These are phyloP conservation scores for Backusella psychrophila DNA, from an alignment of 192 early-diverging fungal genomes.

Conservation along the genomic window DNA sequence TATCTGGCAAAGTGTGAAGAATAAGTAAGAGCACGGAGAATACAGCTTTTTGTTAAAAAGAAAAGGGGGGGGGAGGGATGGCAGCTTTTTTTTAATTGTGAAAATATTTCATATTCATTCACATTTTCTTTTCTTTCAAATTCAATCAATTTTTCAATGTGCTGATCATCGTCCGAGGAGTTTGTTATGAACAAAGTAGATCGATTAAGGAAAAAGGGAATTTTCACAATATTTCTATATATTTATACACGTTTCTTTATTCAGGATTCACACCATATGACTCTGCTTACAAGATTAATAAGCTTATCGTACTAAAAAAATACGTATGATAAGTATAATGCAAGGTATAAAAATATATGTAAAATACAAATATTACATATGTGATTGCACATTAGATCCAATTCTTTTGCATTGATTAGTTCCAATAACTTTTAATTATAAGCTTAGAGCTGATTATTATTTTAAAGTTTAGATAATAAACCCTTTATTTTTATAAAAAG, in stretches of 20 bases:
- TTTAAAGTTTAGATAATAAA: neutral
- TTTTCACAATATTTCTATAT: neutral
- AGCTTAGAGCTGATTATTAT: neutral
- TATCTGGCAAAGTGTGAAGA: neutral
- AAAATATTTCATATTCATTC: neutral
- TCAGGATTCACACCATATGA: neutral
- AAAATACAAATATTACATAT: neutral
- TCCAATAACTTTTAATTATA: neutral
- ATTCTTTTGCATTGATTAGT: neutral
- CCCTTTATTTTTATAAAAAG: conserved; percentile 2
- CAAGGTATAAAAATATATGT: too few relatives aligned
- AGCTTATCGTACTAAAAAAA: too few relatives aligned
- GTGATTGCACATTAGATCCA: neutral
- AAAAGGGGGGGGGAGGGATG: neutral
- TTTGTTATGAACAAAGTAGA: neutral
- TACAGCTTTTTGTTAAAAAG: neutral
- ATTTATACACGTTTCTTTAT: neutral
- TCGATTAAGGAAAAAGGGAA: neutral
- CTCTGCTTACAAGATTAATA: neutral
- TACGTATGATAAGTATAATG: too few relatives aligned
- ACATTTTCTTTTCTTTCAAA: neutral
- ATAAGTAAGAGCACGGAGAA: neutral
- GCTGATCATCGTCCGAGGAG: neutral
- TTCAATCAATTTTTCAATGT: neutral
- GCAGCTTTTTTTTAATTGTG: neutral